Evolutionary conservation across 768 basidiomycete genomes (phyloP).

Genomic region (Boletus insuetus): DNA sequence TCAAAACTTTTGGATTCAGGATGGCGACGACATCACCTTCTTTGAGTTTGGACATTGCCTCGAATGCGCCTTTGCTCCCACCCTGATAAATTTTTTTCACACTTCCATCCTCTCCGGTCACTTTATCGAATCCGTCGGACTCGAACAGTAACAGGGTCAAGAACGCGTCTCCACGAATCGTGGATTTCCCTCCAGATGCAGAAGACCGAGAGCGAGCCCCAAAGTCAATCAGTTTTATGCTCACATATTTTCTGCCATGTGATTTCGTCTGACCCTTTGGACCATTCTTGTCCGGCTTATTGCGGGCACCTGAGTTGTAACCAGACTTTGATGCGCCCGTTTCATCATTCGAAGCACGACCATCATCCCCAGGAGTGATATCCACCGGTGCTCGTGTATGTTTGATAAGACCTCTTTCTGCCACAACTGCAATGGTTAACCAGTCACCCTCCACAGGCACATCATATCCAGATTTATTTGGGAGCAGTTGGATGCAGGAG

Average conservation of each 20-base stretch:
- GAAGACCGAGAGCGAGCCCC: slow-evolving; percentile 59
- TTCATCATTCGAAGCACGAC: slow-evolving; percentile 35
- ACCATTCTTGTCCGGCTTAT: slow-evolving; percentile 15
- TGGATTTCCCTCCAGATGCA: slow-evolving; percentile 51
- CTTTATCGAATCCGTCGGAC: slow-evolving; percentile 64
- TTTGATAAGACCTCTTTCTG: slow-evolving; percentile 80
- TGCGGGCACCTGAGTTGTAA: not conserved
- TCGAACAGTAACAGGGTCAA: slow-evolving; percentile 87
- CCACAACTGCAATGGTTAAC: slow-evolving; percentile 94
- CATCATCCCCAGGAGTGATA: slow-evolving; percentile 45
- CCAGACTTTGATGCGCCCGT: slow-evolving; percentile 5
- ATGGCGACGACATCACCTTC: slow-evolving; percentile 91
- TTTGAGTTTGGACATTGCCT: slow-evolving; percentile 77
- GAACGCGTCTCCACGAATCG: slow-evolving; percentile 78
- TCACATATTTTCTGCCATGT: slow-evolving; percentile 78
- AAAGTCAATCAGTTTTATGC: slow-evolving; percentile 81
- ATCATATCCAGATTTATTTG: slow-evolving; percentile 83
- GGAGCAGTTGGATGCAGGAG: slow-evolving; percentile 72
- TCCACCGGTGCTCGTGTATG: slow-evolving; percentile 65
- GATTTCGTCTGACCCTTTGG: slow-evolving; percentile 33
- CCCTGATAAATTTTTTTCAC: slow-evolving; percentile 74
- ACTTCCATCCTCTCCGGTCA: slow-evolving; percentile 49
- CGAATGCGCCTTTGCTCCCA: slow-evolving; percentile 91
- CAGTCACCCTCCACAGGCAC: slow-evolving; percentile 92
- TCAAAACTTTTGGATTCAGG: slow-evolving; percentile 82